Evolutionary conservation across 1,284 basidiomycete species (phyloP), one percentile per base, ranked within the genome.

Genomic region (Austroboletus niveus): DNA sequence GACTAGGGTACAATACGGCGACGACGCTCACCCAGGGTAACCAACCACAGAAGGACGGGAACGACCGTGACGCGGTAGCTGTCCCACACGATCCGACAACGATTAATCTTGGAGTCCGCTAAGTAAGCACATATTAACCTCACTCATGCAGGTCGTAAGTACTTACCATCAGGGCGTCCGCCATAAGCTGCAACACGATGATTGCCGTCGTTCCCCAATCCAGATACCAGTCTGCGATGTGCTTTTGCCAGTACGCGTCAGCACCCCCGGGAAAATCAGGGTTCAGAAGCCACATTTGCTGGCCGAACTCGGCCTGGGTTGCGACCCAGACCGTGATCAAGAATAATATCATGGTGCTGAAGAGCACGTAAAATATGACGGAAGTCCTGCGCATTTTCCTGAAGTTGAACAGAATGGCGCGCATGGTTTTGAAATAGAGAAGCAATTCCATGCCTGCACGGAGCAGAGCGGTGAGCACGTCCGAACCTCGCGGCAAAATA

Each of bases 81-180:
- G 20, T 45, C 34, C 55, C 55, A 68, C 48, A 64, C 27, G 3
- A 51, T 36, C 20, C 36, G 31, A 42, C 59, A 64, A 9, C 60
- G 59, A 24, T 61, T 34, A 30, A 65, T 68, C 63, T 24, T 69
- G 29, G 14, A 45, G 36, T 4, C 20, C 46, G 27, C 5, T 14
- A 17, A 34, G 17, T 53, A 22, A 53, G 32, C 24, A 46, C 4
- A 8, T 22, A 24, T 40, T 6, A 7, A 22, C 1, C n/a, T 20
- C 6, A 24, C 10, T 32, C 12, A 5, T 20, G 10, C 9, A 15
- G n/a, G 12, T 42, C 47, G 68, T 24, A 24, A 24, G 22, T 24
- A 24, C 22, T 65, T 38, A 64, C 63, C 64, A 68, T 60, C 8
- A 64, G 53, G 3, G 43, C 64, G 3, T 64, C 61, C 4, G 64